These are phyloP conservation scores for Nothophoma quercina DNA, from an alignment of 2,329 filamentous ascomycete genomes.

Conservation along the genomic window DNA sequence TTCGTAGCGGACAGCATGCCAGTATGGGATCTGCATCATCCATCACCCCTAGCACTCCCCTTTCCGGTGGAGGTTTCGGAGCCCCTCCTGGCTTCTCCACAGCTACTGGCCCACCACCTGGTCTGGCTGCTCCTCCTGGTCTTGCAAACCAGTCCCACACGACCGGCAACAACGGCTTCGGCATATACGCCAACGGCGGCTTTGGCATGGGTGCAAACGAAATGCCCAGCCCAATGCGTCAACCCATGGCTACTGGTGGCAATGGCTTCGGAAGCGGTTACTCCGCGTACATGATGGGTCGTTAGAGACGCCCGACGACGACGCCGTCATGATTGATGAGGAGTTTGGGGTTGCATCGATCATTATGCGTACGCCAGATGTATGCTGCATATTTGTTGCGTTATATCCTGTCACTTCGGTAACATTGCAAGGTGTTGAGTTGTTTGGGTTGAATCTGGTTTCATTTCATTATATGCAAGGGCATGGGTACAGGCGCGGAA, in stretches of 20 bases:
- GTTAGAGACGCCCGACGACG: slow-evolving; percentile 32
- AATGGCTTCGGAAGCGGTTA: slow-evolving; percentile 45
- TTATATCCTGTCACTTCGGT: slow-evolving; percentile 53
- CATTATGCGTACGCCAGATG: slow-evolving; percentile 40
- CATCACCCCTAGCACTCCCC: slow-evolving; percentile 59
- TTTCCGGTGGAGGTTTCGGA: slow-evolving; percentile 66
- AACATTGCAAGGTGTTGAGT: slow-evolving; percentile 51
- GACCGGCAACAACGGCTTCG: slow-evolving; percentile 43
- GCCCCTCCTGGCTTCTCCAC: slow-evolving; percentile 66
- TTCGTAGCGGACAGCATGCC: slow-evolving; percentile 76
- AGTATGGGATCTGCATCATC: slow-evolving; percentile 60
- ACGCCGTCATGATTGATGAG: slow-evolving; percentile 48
- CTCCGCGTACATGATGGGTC: slow-evolving; percentile 52
- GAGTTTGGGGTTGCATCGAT: slow-evolving; percentile 44
- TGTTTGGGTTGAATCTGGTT: slow-evolving; percentile 40
- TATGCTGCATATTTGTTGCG: slow-evolving; percentile 46
- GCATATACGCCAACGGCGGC: slow-evolving; percentile 48
- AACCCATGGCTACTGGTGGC: slow-evolving; percentile 43
- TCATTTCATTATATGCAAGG: slow-evolving; percentile 47
- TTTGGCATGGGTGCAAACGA: slow-evolving; percentile 47
- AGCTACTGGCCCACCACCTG: slow-evolving; percentile 80
- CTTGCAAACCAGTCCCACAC: slow-evolving; percentile 55
- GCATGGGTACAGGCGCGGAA: slow-evolving; percentile 52
- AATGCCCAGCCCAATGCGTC: slow-evolving; percentile 45
- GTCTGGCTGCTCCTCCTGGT: slow-evolving; percentile 77